Evolutionary conservation across 176 grass and related monocot species (phyloP), one percentile per base, ranked within the genome.

Genomic region (Cocos nucifera): DNA sequence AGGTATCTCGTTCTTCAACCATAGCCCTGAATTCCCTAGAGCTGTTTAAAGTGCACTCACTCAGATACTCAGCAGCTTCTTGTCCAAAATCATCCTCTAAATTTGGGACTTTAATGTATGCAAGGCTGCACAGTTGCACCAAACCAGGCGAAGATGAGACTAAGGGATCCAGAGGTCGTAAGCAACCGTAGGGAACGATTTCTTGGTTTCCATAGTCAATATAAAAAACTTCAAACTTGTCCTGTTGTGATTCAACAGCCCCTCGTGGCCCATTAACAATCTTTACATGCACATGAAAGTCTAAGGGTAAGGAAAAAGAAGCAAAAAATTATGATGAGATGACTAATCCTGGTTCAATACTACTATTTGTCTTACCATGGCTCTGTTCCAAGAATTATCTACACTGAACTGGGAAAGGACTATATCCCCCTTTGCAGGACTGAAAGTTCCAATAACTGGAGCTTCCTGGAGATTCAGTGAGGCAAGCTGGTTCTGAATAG

Each of bases 181-280:
- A 75, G 53, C 70, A 67, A 51, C 73, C 85, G 67, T 98, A 98
- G 1, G 93, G 73, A 66, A 98, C 69, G 44, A 69, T 81, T 61
- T 98, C 93, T 74, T 98, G 93, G 77, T 98, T 98, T 10, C 93
- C 93, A 49, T 89, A 98, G 64, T 92, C 93, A 44, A 98, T 83
- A 61, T 98, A 98, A 68, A 98, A 98, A n/a, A 98, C 88, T 79
- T 98, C 93, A 70, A 83, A 98, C 23, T 85, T 79, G 75, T 98
- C 84, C 18, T 82, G 64, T 30, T 71, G 54, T 67, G 93, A 98
- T 78, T 82, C 62, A 51, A 98, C 88, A 62, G 59, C 79, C 73
- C 78, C 85, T 69, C 81, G 79, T 62, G 88, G 93, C 66, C 87
- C 93, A 79, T 70, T 98, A 27, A 98, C 93, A 63, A 98, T 83